phyloP scores from a whole-genome alignment of 371 early-diverging fungal species.

The Mortierella sp. region DNA sequence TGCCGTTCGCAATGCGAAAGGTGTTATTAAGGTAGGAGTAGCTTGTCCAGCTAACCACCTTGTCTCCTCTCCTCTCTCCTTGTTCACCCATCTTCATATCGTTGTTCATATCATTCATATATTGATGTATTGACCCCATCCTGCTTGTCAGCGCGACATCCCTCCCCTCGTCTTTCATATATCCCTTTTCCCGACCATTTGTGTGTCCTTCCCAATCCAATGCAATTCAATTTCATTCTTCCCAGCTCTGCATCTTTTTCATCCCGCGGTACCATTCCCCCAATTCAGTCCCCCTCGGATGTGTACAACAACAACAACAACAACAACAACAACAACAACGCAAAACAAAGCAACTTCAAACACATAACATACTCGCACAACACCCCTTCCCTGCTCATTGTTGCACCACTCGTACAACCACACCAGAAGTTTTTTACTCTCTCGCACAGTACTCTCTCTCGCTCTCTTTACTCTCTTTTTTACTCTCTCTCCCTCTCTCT shows the following conservation, averaged over 20 bases:
- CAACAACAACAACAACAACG: no score
- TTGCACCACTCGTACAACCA: constrained; percentile 36
- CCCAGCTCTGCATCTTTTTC: neutral
- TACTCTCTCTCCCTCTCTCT: neutral
- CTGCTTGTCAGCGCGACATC: constrained; percentile 8
- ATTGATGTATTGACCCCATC: neutral
- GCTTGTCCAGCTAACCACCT: neutral
- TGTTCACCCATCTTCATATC: neutral
- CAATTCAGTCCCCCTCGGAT: neutral
- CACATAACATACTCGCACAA: neutral
- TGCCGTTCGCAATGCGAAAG: neutral
- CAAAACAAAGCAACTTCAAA: neutral
- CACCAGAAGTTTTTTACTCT: constrained; percentile 22
- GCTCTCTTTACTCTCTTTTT: neutral
- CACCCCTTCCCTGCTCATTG: neutral
- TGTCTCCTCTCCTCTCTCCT: neutral
- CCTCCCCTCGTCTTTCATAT: no score
- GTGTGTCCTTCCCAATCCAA: neutral
- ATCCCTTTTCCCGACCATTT: neutral
- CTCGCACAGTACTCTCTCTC: constrained; percentile 3
- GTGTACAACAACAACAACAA: no score
- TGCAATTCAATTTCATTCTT: constrained; percentile 8
- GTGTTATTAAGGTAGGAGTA: neutral
- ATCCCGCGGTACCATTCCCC: neutral
- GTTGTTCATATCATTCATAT: no score